Evolutionary conservation across 108 stramenopile genomes (phyloP).

Genomic region (Fragilaria radians): DNA sequence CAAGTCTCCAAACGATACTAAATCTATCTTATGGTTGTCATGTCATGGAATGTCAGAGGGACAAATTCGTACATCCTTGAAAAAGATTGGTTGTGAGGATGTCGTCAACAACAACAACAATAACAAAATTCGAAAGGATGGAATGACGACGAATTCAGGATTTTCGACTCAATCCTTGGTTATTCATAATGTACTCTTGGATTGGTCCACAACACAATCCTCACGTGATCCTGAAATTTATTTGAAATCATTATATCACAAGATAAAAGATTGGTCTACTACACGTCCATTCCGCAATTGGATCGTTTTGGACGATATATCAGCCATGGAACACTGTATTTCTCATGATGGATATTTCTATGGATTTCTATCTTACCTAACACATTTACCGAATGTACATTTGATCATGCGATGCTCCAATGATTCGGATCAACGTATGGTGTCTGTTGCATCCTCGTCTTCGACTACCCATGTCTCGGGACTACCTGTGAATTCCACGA

Average conservation of each 20-base stretch:
- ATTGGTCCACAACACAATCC: background rate
- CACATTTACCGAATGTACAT: slow-evolving; percentile 5
- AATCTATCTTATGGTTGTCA: slow-evolving; percentile 43
- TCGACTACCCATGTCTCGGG: too few relatives aligned
- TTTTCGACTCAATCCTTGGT: too few relatives aligned
- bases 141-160: background rate
- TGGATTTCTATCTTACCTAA: too few relatives aligned
- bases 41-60: slow-evolving; percentile 16
- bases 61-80: slow-evolving; percentile 24
- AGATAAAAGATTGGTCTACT: slow-evolving; percentile 18
- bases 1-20: background rate
- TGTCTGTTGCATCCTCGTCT: background rate
- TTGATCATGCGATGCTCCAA: slow-evolving; percentile 34
- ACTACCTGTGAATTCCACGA: too few relatives aligned
- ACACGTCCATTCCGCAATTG: slow-evolving; percentile 2
- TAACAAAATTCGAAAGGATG: background rate
- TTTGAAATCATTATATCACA: slow-evolving; percentile 19
- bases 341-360: too few relatives aligned
- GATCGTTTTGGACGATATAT: slow-evolving; percentile 60
- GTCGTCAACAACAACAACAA: slow-evolving; percentile 2
- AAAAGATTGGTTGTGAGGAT: slow-evolving; percentile 34
- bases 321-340: slow-evolving; percentile 46
- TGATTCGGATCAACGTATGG: slow-evolving; percentile 17
- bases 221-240: slow-evolving; percentile 17
- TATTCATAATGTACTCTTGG: background rate